Evolutionary conservation across 179 eudicot species (phyloP).

Genomic region (Beta lomatogona): DNA sequence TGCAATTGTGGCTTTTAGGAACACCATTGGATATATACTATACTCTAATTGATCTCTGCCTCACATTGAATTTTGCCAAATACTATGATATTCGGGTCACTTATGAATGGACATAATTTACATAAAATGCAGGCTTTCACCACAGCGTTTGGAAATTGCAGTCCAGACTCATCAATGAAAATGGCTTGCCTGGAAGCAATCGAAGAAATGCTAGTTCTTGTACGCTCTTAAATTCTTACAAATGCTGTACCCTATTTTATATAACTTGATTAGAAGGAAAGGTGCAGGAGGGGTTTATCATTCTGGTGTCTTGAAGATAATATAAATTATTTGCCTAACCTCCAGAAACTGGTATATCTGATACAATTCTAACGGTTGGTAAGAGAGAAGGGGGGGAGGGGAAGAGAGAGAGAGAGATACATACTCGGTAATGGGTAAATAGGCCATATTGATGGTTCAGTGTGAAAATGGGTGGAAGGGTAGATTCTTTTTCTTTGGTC

Average conservation of each 20-base stretch:
- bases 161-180: conserved; percentile 65
- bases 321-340: background rate
- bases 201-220: conserved; percentile 79
- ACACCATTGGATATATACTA: background rate
- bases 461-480: conserved; percentile 3
- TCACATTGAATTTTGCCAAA: background rate
- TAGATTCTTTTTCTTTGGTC: background rate
- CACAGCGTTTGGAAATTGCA: conserved; percentile 54
- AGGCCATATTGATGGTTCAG: background rate
- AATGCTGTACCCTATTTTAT: background rate
- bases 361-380: background rate
- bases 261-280: background rate
- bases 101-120: conserved; percentile 17
- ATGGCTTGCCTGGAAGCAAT: conserved; percentile 77
- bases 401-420: too few species aligned
- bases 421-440: background rate
- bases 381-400: background rate
- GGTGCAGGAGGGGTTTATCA: background rate
- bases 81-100: background rate
- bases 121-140: conserved; percentile 74
- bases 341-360: background rate
- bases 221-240: conserved; percentile 33
- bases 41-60: background rate
- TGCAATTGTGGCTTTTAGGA: background rate
- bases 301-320: background rate